Conservation (phyloP, 192 early-diverging fungal species). For the Chytriomyces sp. region DNA sequence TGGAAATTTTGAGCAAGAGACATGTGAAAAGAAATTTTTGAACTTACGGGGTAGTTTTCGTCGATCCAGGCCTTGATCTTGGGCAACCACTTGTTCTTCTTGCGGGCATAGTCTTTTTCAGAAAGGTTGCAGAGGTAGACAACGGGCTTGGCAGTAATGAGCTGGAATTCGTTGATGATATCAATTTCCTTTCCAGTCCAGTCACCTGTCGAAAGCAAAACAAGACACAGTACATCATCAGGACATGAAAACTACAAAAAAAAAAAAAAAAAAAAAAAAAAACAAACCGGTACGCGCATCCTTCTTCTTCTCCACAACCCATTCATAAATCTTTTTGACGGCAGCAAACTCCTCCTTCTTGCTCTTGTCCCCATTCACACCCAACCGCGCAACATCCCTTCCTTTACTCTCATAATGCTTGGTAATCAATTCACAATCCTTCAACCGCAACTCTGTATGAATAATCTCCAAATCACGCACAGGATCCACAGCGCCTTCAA, state of each 20-base stretch:
- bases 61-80: constrained; percentile 94
- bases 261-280: too few species aligned
- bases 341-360: constrained; percentile 85
- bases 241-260: too few species aligned
- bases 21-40: neutral
- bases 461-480: constrained; percentile 93
- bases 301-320: constrained; percentile 76
- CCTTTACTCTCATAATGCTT: constrained; percentile 73
- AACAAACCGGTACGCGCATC: constrained; percentile 71
- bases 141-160: constrained; percentile 96
- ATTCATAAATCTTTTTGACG: constrained; percentile 76
- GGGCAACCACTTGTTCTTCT: constrained; percentile 94
- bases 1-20: neutral
- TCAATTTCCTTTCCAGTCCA: constrained; percentile 94
- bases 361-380: constrained; percentile 83
- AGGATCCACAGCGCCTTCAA: constrained; percentile 79
- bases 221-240: too few species aligned
- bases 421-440: constrained; percentile 78
- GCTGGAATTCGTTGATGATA: constrained; percentile 81
- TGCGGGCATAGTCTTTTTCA: constrained; percentile 86
- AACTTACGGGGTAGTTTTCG: constrained; percentile 71
- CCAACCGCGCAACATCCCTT: constrained; percentile 72
- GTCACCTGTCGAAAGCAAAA: constrained; percentile 47
- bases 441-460: constrained; percentile 91
- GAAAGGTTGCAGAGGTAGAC: constrained; percentile 83